Evolutionary conservation across 2,329 filamentous ascomycete species (phyloP), one percentile per base, ranked within the genome.

Genomic region (Xylariaceae sp.): DNA sequence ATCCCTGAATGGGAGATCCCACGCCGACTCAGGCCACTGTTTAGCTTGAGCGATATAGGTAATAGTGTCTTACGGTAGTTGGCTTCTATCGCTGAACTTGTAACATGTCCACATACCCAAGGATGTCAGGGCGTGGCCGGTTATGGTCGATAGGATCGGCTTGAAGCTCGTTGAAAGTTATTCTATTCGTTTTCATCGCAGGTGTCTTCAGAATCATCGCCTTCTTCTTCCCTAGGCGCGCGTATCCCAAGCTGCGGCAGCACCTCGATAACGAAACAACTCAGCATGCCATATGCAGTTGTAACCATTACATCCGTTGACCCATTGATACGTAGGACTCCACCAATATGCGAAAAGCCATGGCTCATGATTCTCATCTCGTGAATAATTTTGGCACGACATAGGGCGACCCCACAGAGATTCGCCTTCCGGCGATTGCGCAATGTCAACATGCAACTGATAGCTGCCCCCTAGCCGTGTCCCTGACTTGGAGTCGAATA

Each of bases 401-500:
- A 51, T n/a, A 5, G n/a, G 28, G 6, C 48, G 19, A 17, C 48
- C 48, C 9, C 48, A 51, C 19, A 43, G 19, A 26, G 48, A 51
- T 17, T 36, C 19, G 6, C 6, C 12, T 19, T 51, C 37, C 9
- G 23, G 3, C 34, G 9, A 21, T 28, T 12, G 19, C 21, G 37
- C 37, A 4, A 51, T 52, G 19, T 52, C 49, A 29, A 45, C 31
- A 45, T 52, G 49, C 3, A 52, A 19, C 23, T 52, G 31, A 16
- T 19, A 45, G 11, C 16, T 29, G 5, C 16, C 39, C 6, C 39
- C 49, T 11, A 52, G 16, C 4, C 14, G 19, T 39, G 17, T 43
- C 6, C 39, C 39, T 6, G n/a, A 21, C 37, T 28, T 33, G 28
- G 40, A n/a, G 28, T 51, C 48, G 16, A 41, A 50, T 40, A 50